Conservation (phyloP, 1,284 basidiomycete genomes). For the Ganoderma lucidum region DNA sequence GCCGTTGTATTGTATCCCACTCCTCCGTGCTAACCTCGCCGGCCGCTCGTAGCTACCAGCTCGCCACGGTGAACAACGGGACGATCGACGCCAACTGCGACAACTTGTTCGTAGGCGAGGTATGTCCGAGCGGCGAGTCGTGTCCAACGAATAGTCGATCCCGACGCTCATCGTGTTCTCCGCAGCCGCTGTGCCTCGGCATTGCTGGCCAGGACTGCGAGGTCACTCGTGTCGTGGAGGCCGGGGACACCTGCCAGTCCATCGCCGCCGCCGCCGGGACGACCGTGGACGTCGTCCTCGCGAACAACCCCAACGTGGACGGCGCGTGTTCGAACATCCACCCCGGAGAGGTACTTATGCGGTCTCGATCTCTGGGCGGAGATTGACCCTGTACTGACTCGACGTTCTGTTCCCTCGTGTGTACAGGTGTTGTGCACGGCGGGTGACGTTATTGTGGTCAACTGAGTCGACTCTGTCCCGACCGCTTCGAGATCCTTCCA, state of each 20-base stretch:
- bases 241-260: constrained; percentile 50
- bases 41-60: constrained; percentile 63
- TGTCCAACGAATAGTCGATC: neutral
- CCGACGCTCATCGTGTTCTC: too few species aligned
- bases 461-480: too few species aligned
- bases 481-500: too few species aligned
- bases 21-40: constrained; percentile 42
- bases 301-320: constrained; percentile 65
- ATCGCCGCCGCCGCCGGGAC: constrained; percentile 49
- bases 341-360: constrained; percentile 20
- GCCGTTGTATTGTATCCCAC: constrained; percentile 3
- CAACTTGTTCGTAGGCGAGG: constrained; percentile 58
- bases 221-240: constrained; percentile 38
- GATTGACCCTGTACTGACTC: neutral
- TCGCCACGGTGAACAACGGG: constrained; percentile 61
- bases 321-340: constrained; percentile 51
- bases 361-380: neutral
- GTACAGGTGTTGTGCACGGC: constrained; percentile 19
- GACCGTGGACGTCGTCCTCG: constrained; percentile 48
- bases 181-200: constrained; percentile 28
- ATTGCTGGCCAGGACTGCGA: constrained; percentile 30
- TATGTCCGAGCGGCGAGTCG: neutral
- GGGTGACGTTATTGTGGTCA: constrained; percentile 14
- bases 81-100: constrained; percentile 58
- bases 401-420: neutral